A percentile compares a stretch with the other conserved stretches of the same genome.
These are phyloP conservation scores for Senna siamea DNA, from an alignment of 306 rosid genomes.

Conservation along the genomic window DNA sequence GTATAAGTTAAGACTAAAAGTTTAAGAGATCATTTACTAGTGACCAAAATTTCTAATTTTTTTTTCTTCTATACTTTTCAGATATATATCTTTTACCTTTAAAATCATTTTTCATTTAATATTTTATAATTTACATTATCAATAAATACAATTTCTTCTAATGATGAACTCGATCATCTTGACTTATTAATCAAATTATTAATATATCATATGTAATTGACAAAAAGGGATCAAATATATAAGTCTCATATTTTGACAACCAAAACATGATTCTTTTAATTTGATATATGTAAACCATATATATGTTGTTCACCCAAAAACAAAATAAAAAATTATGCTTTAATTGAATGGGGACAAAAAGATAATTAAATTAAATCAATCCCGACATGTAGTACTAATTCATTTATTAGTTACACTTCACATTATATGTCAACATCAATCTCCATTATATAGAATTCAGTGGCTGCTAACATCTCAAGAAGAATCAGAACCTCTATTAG, in stretches of 20 bases:
- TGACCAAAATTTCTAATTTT: too few relatives aligned
- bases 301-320: not conserved
- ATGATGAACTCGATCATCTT: too few relatives aligned
- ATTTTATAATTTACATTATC: not conserved
- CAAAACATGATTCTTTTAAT: too few relatives aligned
- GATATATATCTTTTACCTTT: too few relatives aligned
- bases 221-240: not conserved
- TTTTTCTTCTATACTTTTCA: too few relatives aligned
- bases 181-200: too few relatives aligned
- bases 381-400: conserved; percentile 35
- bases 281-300: too few relatives aligned
- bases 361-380: conserved; percentile 16
- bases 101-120: not conserved
- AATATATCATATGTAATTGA: too few relatives aligned
- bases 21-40: too few relatives aligned
- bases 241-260: too few relatives aligned
- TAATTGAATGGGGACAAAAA: not conserved
- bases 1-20: too few relatives aligned
- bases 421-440: conserved; percentile 39
- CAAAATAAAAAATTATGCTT: not conserved
- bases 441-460: conserved; percentile 33
- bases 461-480: conserved; percentile 39
- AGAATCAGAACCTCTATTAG: conserved; percentile 47
- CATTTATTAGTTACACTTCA: conserved; percentile 31
- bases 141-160: too few relatives aligned